Conservation (phyloP, 345 rosid genomes). For the Cardamine resedifolia region DNA sequence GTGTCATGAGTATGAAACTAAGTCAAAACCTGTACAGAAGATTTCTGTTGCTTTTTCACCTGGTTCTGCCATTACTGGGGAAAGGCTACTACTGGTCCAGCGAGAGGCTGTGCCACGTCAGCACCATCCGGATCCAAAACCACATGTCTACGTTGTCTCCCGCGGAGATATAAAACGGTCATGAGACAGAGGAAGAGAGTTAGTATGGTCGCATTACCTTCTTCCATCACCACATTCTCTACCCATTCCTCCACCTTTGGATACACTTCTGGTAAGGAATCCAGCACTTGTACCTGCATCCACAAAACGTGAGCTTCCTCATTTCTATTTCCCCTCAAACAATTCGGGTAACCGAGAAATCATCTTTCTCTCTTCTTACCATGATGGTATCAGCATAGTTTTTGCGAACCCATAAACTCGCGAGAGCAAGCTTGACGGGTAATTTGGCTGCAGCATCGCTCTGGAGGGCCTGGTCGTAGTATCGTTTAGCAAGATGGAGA, state of each 20-base stretch:
- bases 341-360: not conserved
- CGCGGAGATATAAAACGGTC: constrained; percentile 67
- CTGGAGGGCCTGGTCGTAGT: constrained; percentile 87
- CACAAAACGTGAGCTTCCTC: not conserved
- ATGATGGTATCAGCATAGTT: constrained; percentile 63
- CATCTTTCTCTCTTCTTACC: constrained; percentile 45
- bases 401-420: constrained; percentile 77
- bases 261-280: constrained; percentile 77
- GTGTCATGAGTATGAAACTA: not conserved
- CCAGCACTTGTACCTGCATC: constrained; percentile 56
- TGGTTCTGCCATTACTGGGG: not conserved
- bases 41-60: not conserved
- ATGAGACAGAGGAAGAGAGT: constrained; percentile 75
- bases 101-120: constrained; percentile 21
- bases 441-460: constrained; percentile 65
- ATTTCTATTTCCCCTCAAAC: not conserved
- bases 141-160: constrained; percentile 59
- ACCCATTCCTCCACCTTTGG: constrained; percentile 80
- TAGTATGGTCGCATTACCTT: constrained; percentile 86
- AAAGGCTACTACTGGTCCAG: constrained; percentile 10
- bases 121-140: constrained; percentile 10
- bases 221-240: constrained; percentile 77
- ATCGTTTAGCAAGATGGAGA: constrained; percentile 90
- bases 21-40: constrained; percentile 4
- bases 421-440: constrained; percentile 72